These are phyloP conservation scores for Sequoia sempervirens DNA, from an alignment of 75 land plant species.

Conservation along the genomic window DNA sequence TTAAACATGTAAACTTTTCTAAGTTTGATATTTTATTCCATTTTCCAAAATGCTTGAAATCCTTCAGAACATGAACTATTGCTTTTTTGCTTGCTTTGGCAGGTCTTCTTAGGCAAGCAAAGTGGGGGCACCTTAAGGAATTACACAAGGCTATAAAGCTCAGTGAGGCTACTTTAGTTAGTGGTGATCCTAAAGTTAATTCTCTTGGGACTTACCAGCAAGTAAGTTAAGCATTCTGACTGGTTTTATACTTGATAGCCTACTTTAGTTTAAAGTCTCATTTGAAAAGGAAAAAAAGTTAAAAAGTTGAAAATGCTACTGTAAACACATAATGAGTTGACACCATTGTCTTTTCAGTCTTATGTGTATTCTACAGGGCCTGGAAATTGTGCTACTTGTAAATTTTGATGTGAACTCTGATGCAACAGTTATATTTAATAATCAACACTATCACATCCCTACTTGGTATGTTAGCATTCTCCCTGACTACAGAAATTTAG, in stretches of 20 bases:
- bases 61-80: background rate
- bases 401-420: slow-evolving; percentile 32
- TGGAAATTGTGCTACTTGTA: slow-evolving; percentile 62
- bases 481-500: slow-evolving; percentile 72
- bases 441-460: slow-evolving; percentile 56
- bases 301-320: background rate
- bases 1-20: background rate
- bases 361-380: slow-evolving; percentile 46
- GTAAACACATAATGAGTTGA: background rate
- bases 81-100: background rate
- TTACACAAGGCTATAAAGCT: slow-evolving; percentile 74
- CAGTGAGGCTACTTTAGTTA: slow-evolving; percentile 65
- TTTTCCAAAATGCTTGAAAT: background rate
- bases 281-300: background rate
- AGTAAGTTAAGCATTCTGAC: slow-evolving; percentile 13
- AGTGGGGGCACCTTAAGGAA: slow-evolving; percentile 73
- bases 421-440: slow-evolving; percentile 47
- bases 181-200: slow-evolving; percentile 43
- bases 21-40: background rate
- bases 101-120: slow-evolving; percentile 64
- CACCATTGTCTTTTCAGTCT: slow-evolving; percentile 38
- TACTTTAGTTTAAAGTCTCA: background rate
- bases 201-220: slow-evolving; percentile 60
- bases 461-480: slow-evolving; percentile 89
- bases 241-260: background rate